Base-by-base conservation (phyloP, 1,139 yeast species). In the Candida glucosophila region DNA sequence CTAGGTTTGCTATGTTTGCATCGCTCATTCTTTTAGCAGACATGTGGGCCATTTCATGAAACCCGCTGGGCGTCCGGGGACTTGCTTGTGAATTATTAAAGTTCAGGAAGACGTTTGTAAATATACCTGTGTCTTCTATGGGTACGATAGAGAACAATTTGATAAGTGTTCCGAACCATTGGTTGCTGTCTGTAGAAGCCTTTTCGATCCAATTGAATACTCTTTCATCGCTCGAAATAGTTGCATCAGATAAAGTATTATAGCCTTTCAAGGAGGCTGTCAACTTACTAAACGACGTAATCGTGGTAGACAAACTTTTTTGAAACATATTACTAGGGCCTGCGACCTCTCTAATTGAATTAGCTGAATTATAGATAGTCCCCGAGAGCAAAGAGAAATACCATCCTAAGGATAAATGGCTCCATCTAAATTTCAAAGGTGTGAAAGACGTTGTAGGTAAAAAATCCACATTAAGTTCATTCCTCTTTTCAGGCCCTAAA, bases 361-460 rank as follows among this genome's bases (percentile, higher is more conserved):
- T 60, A 7, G 62, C 58, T 14, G 64, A 51, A 26, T 68, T 65
- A 43, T 71, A 82, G 1, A 82, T 65, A 27, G 66, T 60, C 2
- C 78, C 73, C 76, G 86, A 82, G 17, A 82, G 44, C 10, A 80
- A 55, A 9, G 81, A 69, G 23, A 69, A 62, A 44, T 82, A 77
- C 95, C 95, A 85, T 0, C 88, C 86, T 19, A 81, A 56, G 0
- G 90, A 73, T 6, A 67, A 41, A 22, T 58, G 57, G 23, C 71
- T 67, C 90, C 94, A 80, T 8, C 52, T 48, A 35, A 81, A 76
- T 28, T 48, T 55, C 33, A 78, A 55, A 3, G 67, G 66, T 28
- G 70, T 71, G 28, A 73, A 59, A 3, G 57, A 55, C 0, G 59
- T 45, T 2, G 41, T 40, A 0, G 67, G 66, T 15, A 55, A 38